phyloP scores from a whole-genome alignment of 805 yeast genomes.

The Metschnikowia cubensis region DNA sequence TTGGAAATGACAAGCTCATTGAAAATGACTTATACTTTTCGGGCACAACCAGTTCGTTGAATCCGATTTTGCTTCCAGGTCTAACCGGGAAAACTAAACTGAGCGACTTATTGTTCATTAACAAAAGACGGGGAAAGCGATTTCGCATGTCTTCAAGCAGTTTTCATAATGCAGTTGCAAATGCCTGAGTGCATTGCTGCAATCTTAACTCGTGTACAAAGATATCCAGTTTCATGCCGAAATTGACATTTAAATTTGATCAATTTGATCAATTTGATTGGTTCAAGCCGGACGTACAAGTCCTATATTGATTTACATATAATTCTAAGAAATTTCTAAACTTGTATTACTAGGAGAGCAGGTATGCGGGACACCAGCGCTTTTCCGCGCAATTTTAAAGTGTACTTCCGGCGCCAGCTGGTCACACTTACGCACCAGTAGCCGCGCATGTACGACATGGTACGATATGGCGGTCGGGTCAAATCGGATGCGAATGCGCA shows the following conservation, averaged over 20 bases:
- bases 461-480: not conserved
- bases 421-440: constrained; percentile 1
- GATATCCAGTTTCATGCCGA: not conserved
- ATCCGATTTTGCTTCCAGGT: constrained; percentile 15
- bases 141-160: not conserved
- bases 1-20: constrained; percentile 71
- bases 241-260: not conserved
- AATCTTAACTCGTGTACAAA: not conserved
- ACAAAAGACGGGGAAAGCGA: constrained; percentile 35
- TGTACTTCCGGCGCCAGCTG: not conserved
- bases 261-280: not conserved
- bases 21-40: constrained; percentile 52
- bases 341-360: not conserved
- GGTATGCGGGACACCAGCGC: not conserved
- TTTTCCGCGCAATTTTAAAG: not conserved
- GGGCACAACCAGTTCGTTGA: constrained; percentile 31
- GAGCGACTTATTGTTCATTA: constrained; percentile 49
- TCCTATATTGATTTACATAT: too few relatives aligned
- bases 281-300: too few relatives aligned
- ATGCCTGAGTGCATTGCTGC: not conserved
- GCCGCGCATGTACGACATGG: not conserved
- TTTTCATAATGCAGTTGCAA: not conserved
- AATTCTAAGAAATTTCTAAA: too few relatives aligned
- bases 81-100: constrained; percentile 20
- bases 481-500: constrained; percentile 1